These are phyloP conservation scores for Eruca vesicaria DNA, from an alignment of 441 rosid genomes.

Conservation along the genomic window DNA sequence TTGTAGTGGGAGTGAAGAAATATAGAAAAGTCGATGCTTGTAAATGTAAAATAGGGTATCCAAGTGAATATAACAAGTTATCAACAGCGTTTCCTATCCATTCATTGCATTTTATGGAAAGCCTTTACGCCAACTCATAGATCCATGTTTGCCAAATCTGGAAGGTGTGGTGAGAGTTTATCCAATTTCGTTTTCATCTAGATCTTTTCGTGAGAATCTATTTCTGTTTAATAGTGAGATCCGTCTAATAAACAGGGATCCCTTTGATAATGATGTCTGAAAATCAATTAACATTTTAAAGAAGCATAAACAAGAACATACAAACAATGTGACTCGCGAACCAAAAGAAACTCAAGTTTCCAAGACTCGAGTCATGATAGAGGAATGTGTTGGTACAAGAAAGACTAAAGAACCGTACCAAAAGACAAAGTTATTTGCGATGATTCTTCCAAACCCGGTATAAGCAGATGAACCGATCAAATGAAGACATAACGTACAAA, in stretches of 20 bases:
- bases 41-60: constrained; percentile 11
- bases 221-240: too few relatives aligned
- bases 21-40: constrained; percentile 10
- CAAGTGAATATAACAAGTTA: neutral
- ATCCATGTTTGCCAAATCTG: constrained; percentile 6
- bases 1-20: constrained; percentile 33
- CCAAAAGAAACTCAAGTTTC: constrained; percentile 5
- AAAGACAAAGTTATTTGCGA: constrained; percentile 6
- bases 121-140: constrained; percentile 18
- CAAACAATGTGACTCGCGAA: constrained; percentile 14
- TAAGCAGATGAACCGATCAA: too few relatives aligned
- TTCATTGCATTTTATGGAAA: constrained; percentile 9
- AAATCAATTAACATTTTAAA: neutral
- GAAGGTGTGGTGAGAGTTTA: neutral
- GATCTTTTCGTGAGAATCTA: neutral
- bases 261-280: neutral
- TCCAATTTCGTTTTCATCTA: neutral
- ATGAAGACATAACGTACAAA: too few relatives aligned
- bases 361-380: neutral
- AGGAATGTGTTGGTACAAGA: constrained; percentile 19
- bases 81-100: neutral
- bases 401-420: constrained; percentile 12
- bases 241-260: too few relatives aligned
- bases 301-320: constrained; percentile 12
- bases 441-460: constrained; percentile 20